Conservation (phyloP, 139 green algal species). For the Chlamydomonas schloesseri region DNA sequence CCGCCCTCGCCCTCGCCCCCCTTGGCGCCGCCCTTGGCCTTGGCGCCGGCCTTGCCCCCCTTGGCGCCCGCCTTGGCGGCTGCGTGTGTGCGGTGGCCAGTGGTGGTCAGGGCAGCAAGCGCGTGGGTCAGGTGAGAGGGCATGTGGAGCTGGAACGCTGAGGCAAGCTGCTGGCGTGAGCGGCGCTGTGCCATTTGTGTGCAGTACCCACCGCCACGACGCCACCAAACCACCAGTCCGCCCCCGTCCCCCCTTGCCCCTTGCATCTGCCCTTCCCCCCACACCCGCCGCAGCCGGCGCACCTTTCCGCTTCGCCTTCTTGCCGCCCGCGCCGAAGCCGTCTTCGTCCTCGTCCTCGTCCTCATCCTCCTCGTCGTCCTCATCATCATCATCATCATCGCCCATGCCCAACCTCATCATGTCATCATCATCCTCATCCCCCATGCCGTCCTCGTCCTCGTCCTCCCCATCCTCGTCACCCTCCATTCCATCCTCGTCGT, state of each 20-base stretch:
- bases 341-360: not conserved
- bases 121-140: no score
- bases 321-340: not conserved
- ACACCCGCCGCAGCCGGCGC: not conserved
- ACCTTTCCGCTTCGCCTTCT: not conserved
- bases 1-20: not conserved
- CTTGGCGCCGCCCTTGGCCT: not conserved
- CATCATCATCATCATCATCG: not conserved
- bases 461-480: not conserved
- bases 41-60: not conserved
- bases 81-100: not conserved
- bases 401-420: no score
- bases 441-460: conserved; percentile 16
- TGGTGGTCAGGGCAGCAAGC: no score
- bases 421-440: conserved; percentile 8
- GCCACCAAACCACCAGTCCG: no score
- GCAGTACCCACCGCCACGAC: no score
- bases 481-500: not conserved
- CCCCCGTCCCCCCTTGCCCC: no score
- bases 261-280: no score
- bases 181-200: no score
- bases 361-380: not conserved
- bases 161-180: conserved; percentile 11
- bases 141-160: not conserved
- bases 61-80: conserved; percentile 33